phyloP scores from a whole-genome alignment of 1,284 basidiomycete species.

The Takashimella tepidaria region DNA sequence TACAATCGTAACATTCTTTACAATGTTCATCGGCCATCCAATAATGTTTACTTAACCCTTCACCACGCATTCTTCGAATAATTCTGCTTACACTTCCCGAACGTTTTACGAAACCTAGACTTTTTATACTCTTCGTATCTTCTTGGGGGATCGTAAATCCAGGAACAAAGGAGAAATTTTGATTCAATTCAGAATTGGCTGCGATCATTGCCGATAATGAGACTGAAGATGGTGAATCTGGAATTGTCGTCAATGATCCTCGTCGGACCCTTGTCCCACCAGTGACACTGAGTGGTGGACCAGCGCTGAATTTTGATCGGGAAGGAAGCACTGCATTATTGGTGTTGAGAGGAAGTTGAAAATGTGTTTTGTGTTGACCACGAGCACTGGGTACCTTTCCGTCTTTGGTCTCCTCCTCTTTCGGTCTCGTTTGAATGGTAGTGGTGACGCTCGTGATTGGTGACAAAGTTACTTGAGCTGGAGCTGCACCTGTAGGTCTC shows the following conservation, averaged over 20 bases:
- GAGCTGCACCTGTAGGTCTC: conserved; percentile 35
- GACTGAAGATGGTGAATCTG: conserved; percentile 42
- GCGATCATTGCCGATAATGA: conserved; percentile 42
- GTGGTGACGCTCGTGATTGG: conserved; percentile 42
- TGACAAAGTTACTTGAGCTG: conserved; percentile 41
- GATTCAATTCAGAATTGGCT: conserved; percentile 33
- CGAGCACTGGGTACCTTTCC: background rate
- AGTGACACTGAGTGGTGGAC: conserved; percentile 11
- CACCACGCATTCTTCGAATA: conserved; percentile 77
- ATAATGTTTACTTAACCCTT: conserved; percentile 63
- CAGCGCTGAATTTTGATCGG: conserved; percentile 11
- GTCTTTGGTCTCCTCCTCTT: background rate
- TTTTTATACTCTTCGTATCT: conserved; percentile 43
- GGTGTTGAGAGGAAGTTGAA: background rate
- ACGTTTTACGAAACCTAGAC: conserved; percentile 53
- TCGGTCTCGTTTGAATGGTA: conserved; percentile 22
- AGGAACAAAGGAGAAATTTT: conserved; percentile 36
- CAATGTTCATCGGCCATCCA: conserved; percentile 98
- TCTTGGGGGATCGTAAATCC: conserved; percentile 44
- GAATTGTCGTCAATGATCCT: conserved; percentile 40
- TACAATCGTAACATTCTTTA: conserved; percentile 93
- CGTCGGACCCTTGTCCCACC: conserved; percentile 22
- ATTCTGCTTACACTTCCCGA: conserved; percentile 81
- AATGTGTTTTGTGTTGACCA: background rate
- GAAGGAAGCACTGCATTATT: conserved; percentile 1